A percentile compares a stretch with the other conserved stretches of the same genome.
Conservation (phyloP, 768 basidiomycete genomes). For the Auricularia heimuer region DNA sequence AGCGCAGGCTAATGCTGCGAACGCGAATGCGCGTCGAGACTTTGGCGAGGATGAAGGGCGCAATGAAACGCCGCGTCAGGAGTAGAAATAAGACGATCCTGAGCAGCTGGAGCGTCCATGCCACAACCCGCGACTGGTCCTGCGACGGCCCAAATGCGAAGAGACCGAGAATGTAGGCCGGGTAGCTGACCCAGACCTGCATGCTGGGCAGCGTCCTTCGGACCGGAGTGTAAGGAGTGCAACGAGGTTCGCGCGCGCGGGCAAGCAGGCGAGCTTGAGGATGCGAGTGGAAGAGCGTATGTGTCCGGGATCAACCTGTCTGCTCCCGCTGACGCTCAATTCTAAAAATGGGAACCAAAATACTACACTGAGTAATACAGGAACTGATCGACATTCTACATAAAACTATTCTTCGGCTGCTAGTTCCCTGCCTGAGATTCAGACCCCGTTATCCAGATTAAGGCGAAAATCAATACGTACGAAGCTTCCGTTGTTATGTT, state of each 20-base stretch:
- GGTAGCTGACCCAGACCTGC: constrained; percentile 5
- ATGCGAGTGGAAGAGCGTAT: background rate
- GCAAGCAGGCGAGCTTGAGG: background rate
- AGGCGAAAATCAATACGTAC: constrained; percentile 26
- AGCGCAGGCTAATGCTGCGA: constrained; percentile 65
- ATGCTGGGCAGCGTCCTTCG: background rate
- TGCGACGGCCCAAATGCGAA: background rate
- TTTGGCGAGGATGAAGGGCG: constrained; percentile 51
- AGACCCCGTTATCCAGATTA: background rate
- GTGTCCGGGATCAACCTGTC: too few species aligned
- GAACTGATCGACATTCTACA: background rate
- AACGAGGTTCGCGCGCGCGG: too few species aligned
- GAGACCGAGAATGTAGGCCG: constrained; percentile 2
- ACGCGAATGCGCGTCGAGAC: constrained; percentile 53
- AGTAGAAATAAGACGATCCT: constrained; percentile 20
- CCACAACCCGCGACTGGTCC: background rate
- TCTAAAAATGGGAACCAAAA: too few species aligned
- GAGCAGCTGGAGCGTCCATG: background rate
- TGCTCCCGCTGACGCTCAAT: too few species aligned
- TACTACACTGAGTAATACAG: too few species aligned
- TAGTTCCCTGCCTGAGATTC: background rate
- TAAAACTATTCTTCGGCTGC: background rate
- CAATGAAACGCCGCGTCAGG: constrained; percentile 53
- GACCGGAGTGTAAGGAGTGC: too few species aligned
- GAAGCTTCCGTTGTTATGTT: constrained; percentile 80